These are phyloP conservation scores for Trichoderma sp. DNA, from an alignment of 2,329 filamentous ascomycete genomes.

Conservation along the genomic window DNA sequence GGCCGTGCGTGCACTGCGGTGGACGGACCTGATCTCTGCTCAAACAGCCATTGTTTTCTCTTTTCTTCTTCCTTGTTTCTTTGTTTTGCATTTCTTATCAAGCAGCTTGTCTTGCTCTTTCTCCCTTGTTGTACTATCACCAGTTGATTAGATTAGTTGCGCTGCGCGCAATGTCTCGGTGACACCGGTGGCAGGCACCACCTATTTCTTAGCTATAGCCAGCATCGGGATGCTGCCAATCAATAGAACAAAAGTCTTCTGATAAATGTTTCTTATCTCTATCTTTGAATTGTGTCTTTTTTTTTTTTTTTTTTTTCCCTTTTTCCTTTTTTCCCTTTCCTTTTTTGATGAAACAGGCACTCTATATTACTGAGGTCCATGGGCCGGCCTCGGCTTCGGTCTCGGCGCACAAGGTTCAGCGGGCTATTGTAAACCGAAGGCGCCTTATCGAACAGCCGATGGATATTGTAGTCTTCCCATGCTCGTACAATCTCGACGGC, in stretches of 20 bases:
- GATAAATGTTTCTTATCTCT: background rate
- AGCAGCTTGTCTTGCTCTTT: background rate
- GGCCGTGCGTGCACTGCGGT: background rate
- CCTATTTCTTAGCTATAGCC: background rate
- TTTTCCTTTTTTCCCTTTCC: background rate
- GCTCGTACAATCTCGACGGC: background rate
- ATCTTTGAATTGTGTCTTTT: background rate
- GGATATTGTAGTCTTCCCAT: background rate
- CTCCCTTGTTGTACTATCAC: slow-evolving; percentile 4
- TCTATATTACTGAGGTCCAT: background rate
- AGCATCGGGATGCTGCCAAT: slow-evolving; percentile 8
- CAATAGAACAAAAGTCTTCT: background rate
- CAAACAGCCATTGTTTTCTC: slow-evolving; percentile 1
- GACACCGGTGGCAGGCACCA: slow-evolving; percentile 20
- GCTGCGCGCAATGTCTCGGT: slow-evolving; percentile 19
- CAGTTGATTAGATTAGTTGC: slow-evolving; percentile 15
- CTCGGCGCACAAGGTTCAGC: background rate
- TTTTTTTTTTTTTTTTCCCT: background rate
- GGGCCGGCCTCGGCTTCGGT: background rate
- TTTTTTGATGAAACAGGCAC: background rate
- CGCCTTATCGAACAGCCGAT: background rate
- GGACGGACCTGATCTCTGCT: slow-evolving; percentile 1
- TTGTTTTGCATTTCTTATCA: background rate
- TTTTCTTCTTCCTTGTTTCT: background rate
- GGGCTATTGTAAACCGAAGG: background rate